Conservation (phyloP, 495 filamentous ascomycete genomes). For the Talaromyces trachyspermus region DNA sequence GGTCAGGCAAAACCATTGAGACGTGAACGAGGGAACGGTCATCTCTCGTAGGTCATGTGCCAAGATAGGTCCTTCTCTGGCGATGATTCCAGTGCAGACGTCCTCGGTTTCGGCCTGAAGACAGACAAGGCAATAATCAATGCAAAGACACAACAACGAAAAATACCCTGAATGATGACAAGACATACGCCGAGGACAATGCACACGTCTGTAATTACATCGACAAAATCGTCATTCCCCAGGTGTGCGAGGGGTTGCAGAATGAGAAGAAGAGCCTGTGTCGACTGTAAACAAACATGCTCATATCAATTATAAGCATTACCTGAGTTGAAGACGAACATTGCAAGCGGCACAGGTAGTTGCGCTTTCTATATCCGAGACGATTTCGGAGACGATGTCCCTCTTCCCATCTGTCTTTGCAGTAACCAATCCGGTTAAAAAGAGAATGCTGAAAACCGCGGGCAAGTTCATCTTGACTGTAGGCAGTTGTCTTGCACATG, state of each 20-base stretch:
- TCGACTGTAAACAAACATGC: constrained; percentile 2
- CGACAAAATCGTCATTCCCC: constrained; percentile 34
- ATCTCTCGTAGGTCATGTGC: constrained; percentile 39
- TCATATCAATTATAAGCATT: too few species aligned
- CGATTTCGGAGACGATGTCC: too few species aligned
- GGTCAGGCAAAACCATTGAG: constrained; percentile 40
- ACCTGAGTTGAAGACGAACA: too few species aligned
- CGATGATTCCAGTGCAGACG: constrained; percentile 41
- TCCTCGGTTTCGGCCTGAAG: constrained; percentile 36
- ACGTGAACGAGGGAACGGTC: constrained; percentile 36
- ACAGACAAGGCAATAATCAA: not conserved
- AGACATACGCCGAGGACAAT: constrained; percentile 30
- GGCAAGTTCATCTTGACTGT: too few species aligned
- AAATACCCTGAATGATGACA: constrained; percentile 10
- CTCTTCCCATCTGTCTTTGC: too few species aligned
- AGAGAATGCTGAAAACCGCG: too few species aligned
- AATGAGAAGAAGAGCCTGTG: constrained; percentile 33
- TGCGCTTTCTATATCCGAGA: constrained; percentile 38
- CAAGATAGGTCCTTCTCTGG: constrained; percentile 41
- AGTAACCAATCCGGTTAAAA: too few species aligned
- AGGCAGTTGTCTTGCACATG: too few species aligned
- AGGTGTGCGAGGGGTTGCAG: constrained; percentile 37
- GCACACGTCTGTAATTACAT: constrained; percentile 38
- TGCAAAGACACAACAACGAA: too few species aligned
- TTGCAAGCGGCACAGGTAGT: constrained; percentile 41